Conservation (phyloP, 306 rosid genomes). For the Fragaria vesca region DNA sequence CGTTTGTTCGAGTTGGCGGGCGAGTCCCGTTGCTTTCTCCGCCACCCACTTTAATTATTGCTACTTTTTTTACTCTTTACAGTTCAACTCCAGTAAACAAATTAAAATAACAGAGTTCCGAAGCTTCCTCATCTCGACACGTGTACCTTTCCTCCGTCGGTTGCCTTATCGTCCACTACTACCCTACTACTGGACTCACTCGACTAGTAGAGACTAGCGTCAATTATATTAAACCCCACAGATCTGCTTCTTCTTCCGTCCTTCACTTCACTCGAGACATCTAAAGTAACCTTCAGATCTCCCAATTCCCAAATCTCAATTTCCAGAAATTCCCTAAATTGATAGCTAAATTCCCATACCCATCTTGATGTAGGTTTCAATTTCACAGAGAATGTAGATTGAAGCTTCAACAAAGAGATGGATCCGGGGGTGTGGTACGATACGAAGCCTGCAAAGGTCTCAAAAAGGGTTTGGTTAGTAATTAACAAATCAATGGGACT, state of each 20-base stretch:
- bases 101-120: background rate
- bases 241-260: background rate
- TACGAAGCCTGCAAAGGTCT: constrained; percentile 40
- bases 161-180: background rate
- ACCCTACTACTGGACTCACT: background rate
- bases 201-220: background rate
- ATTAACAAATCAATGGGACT: constrained; percentile 72
- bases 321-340: background rate
- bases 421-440: constrained; percentile 46
- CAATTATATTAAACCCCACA: background rate
- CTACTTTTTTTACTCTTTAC: background rate
- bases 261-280: background rate
- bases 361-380: constrained; percentile 8
- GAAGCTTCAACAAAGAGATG: constrained; percentile 21
- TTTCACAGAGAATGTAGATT: constrained; percentile 26
- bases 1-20: background rate
- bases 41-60: too few relatives aligned
- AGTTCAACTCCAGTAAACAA: background rate
- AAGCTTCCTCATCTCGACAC: background rate
- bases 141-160: background rate
- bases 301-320: background rate
- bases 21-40: background rate
- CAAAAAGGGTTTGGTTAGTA: constrained; percentile 71
- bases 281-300: background rate
- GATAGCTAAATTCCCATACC: background rate